A percentile compares a stretch with the other conserved stretches of the same genome.
Conservation (phyloP, 768 basidiomycete species). For the Suillus plorans region DNA sequence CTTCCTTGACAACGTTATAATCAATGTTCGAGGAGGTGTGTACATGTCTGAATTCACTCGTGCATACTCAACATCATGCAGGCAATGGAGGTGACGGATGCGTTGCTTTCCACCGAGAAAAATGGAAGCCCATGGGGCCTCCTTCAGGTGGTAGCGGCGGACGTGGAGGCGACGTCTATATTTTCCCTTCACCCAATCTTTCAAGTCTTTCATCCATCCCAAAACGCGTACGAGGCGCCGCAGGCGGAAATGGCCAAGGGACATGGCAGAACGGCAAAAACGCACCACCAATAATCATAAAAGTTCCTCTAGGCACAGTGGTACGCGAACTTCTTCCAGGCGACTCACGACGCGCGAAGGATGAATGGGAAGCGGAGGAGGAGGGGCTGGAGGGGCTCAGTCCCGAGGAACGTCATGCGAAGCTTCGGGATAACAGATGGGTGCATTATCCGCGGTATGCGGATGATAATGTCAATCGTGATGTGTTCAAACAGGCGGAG, state of each 20-base stretch:
- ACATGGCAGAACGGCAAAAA: constrained; percentile 84
- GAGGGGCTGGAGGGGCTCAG: constrained; percentile 52
- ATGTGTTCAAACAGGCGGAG: constrained; percentile 74
- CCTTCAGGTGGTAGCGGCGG: constrained; percentile 96
- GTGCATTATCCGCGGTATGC: constrained; percentile 73
- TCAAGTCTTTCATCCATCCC: constrained; percentile 76
- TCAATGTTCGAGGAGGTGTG: constrained; percentile 77
- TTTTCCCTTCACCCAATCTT: constrained; percentile 74
- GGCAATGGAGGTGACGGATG: constrained; percentile 91
- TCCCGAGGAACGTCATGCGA: constrained; percentile 48
- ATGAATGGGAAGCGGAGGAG: constrained; percentile 75
- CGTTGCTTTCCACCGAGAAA: constrained; percentile 91
- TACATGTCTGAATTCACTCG: constrained; percentile 1
- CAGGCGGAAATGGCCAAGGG: constrained; percentile 76
- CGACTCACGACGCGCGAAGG: constrained; percentile 62
- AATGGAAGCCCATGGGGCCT: constrained; percentile 78
- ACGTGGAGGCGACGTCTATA: constrained; percentile 82
- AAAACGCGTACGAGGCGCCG: constrained; percentile 61
- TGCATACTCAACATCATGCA: constrained; percentile 26
- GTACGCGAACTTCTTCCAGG: constrained; percentile 71
- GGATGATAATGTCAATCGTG: constrained; percentile 61
- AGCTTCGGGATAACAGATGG: constrained; percentile 68
- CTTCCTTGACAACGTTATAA: constrained; percentile 80
- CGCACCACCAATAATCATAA: constrained; percentile 70
- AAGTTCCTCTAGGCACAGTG: constrained; percentile 89